Percentiles rank a stretch among this genome's conserved stretches.
Evolutionary conservation across 2,329 filamentous ascomycete species (phyloP).

Genomic region (Curvularia sp.): DNA sequence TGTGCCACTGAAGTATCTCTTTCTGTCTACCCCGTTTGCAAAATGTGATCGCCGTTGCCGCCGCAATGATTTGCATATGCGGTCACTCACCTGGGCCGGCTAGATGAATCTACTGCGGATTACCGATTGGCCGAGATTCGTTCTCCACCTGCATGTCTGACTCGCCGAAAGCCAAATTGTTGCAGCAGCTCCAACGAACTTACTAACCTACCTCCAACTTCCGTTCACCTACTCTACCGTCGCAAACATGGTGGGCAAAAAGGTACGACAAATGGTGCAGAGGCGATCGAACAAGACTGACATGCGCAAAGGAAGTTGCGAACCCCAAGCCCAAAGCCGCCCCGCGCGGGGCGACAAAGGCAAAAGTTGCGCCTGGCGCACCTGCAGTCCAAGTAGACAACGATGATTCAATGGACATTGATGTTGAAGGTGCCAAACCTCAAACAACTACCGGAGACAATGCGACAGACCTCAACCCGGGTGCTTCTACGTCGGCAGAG

Average conservation of each 20-base stretch:
- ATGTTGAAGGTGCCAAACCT: constrained; percentile 13
- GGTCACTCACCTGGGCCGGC: constrained; percentile 30
- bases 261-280: constrained; percentile 21
- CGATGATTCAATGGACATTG: constrained; percentile 20
- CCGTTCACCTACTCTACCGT: constrained; percentile 16
- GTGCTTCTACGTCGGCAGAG: constrained; percentile 33
- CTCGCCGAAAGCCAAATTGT: constrained; percentile 43
- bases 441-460: constrained; percentile 16
- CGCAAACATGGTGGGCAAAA: constrained; percentile 44
- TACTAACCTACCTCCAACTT: constrained; percentile 22
- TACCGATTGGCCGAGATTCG: constrained; percentile 36
- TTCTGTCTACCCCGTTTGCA: neutral
- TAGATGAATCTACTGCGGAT: constrained; percentile 26
- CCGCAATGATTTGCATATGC: constrained; percentile 1
- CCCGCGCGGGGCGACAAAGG: constrained; percentile 41
- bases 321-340: constrained; percentile 39
- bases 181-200: constrained; percentile 23
- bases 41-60: neutral
- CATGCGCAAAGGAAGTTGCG: constrained; percentile 31
- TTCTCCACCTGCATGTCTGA: constrained; percentile 23
- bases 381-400: constrained; percentile 19
- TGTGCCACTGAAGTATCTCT: neutral
- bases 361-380: constrained; percentile 29
- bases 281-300: constrained; percentile 13
- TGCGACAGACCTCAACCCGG: constrained; percentile 26